Evolutionary conservation across 106 monocot species (phyloP).

Genomic region (Dendrobium chrysotoxum): DNA sequence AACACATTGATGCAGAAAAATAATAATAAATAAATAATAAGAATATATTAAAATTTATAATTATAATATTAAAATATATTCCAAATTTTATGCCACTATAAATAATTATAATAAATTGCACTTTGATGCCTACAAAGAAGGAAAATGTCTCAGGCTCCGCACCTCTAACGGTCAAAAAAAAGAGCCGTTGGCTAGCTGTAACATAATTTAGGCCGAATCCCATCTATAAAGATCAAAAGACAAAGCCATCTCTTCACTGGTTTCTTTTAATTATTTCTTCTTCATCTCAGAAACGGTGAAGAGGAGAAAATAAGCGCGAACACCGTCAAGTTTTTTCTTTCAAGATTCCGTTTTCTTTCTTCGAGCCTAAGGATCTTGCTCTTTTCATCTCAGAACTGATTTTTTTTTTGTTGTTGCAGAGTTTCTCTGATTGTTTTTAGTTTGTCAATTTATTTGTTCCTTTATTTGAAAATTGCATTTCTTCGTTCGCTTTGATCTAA

Average conservation of each 20-base stretch:
- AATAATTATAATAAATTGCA: too few species aligned
- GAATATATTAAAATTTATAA: too few species aligned
- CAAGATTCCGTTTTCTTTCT: neutral
- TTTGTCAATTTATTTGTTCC: neutral
- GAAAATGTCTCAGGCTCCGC: neutral
- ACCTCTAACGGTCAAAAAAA: neutral
- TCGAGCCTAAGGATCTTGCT: neutral
- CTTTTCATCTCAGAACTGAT: neutral
- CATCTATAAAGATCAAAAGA: neutral
- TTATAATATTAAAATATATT: too few species aligned
- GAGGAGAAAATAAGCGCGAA: neutral
- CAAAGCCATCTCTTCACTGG: neutral
- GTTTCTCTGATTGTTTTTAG: neutral
- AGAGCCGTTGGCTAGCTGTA: neutral
- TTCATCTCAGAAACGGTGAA: neutral
- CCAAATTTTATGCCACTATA: too few species aligned
- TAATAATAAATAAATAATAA: too few species aligned
- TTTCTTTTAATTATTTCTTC: neutral
- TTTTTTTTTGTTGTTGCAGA: neutral
- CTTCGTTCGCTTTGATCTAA: constrained; percentile 3
- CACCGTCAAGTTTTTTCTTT: neutral
- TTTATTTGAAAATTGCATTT: neutral
- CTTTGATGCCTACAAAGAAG: too few species aligned
- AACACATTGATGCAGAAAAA: too few species aligned
- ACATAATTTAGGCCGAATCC: neutral